Base-by-base conservation (phyloP, 2,329 filamentous ascomycete genomes). In the Colletotrichum melonis region DNA sequence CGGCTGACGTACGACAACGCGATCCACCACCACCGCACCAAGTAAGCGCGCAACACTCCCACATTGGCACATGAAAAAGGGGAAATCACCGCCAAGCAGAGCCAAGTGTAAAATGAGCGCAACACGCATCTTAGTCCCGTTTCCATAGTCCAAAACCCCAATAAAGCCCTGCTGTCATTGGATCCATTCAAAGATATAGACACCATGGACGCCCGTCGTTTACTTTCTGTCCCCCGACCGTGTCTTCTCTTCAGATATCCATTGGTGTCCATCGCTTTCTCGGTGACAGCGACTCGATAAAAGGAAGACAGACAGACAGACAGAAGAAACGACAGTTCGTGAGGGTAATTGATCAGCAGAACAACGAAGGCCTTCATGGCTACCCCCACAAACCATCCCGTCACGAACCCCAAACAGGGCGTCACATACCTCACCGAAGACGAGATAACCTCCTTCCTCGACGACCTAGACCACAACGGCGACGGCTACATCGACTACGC, bases 401-500 rank as follows among this genome's bases (percentile, higher is more conserved):
- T 78, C 19, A 77, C 76, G 6, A 74, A 75, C 30, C 67, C 67
- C 54, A 75, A 73, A 32, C 69, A 76, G 4, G 77, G 81, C 76
- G 74, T 81, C 2, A 75, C 79, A 54, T 84, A 81, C 59, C 80
- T 87, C 58, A 82, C 78, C 58, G 83, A 88, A 63, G 81, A 86
- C 7, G 88, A 90, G 76, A 87, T 90, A 59, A 79, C 85, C 7
- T 77, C 82, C 4, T 90, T 91, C 66, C 81, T 90, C 54, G 82
- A 88, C 70, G 86, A 87, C 35, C 80, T 91, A 3, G 88, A 90
- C 76, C 82, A 84, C 74, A 83, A 90, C 72, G 82, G 82, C 24
- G 85, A 90, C 77, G 88, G 88, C 14, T 81, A 80, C 75, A 86
- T 90, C 69, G 85, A 86, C 69, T 89, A 89, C 76, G 78, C 78